phyloP scores from a whole-genome alignment of 1,284 basidiomycete genomes.

The Ceratobasidium theobromae region DNA sequence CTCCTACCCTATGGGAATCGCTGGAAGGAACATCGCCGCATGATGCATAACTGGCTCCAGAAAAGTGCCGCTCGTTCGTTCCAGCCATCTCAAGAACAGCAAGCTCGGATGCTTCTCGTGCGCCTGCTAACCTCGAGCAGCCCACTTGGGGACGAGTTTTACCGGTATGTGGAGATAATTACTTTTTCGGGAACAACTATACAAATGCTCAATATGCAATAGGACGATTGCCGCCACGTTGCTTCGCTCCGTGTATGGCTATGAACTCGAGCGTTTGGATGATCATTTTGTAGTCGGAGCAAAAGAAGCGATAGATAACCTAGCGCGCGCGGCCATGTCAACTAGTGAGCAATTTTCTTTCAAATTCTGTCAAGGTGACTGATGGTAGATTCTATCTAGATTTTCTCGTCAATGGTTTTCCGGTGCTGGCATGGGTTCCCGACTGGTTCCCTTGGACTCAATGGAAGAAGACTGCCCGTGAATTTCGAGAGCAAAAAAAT shows the following conservation, averaged over 20 bases:
- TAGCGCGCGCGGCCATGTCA: conserved; percentile 8
- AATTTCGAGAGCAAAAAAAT: conserved; percentile 10
- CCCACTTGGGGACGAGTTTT: conserved; percentile 7
- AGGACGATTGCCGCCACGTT: conserved; percentile 10
- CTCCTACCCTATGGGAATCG: conserved; percentile 7
- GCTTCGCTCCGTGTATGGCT: conserved; percentile 13
- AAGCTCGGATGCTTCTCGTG: conserved; percentile 6
- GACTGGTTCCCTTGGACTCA: conserved; percentile 12
- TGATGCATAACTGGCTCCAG: conserved; percentile 27
- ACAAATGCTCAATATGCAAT: not conserved
- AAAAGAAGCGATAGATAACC: conserved; percentile 5
- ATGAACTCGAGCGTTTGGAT: not conserved
- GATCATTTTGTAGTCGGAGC: conserved; percentile 11
- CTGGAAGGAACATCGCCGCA: conserved; percentile 20
- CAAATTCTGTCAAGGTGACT: not conserved
- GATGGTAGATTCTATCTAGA: not conserved
- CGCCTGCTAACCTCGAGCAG: not conserved
- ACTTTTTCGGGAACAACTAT: not conserved
- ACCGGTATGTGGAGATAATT: not conserved
- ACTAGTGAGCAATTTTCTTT: not conserved
- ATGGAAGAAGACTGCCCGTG: conserved; percentile 20
- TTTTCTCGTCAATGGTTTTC: conserved; percentile 25
- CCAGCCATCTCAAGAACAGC: conserved; percentile 8
- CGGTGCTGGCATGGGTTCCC: not conserved
- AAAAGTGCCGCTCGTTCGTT: conserved; percentile 5